A percentile compares a stretch with the other conserved stretches of the same genome.
Evolutionary conservation across 768 basidiomycete genomes (phyloP).

Genomic region (Pleurotus tuoliensis): DNA sequence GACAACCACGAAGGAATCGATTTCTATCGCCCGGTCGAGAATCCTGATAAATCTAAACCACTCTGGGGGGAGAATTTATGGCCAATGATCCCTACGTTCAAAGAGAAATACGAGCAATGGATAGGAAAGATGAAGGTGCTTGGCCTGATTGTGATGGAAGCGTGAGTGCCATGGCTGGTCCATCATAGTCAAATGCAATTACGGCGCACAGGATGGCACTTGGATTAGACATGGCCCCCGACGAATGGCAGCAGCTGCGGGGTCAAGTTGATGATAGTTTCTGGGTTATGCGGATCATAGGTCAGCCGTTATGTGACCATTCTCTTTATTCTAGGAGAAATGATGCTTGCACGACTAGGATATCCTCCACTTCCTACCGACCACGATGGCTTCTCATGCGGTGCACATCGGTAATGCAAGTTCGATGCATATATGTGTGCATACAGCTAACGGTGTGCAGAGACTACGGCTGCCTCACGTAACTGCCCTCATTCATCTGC

Average conservation of each 20-base stretch:
- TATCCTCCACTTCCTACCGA: conserved; percentile 83
- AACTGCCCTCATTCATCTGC: not conserved
- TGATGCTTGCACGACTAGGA: conserved; percentile 34
- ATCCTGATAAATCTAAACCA: conserved; percentile 64
- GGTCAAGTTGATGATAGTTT: conserved; percentile 77
- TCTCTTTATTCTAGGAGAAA: too few species aligned
- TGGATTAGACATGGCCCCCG: conserved; percentile 67
- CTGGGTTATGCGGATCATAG: conserved; percentile 87
- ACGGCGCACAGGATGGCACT: conserved; percentile 60
- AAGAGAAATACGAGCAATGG: conserved; percentile 67
- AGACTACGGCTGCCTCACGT: conserved; percentile 92
- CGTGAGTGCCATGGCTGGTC: conserved; percentile 43
- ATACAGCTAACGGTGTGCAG: conserved; percentile 27
- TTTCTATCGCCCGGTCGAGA: conserved; percentile 69
- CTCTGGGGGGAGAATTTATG: conserved; percentile 89
- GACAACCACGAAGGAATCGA: conserved; percentile 87
- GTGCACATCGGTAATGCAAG: conserved; percentile 71
- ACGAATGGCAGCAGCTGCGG: conserved; percentile 70
- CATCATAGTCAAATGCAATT: not conserved
- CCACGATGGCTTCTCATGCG: conserved; percentile 83
- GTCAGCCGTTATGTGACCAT: conserved; percentile 26
- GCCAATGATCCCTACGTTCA: conserved; percentile 60
- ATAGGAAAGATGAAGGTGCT: conserved; percentile 81
- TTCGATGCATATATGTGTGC: too few species aligned
- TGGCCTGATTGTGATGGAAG: conserved; percentile 82